Evolutionary conservation across 1,284 basidiomycete genomes (phyloP).

Genomic region (Spongiforma sp.): DNA sequence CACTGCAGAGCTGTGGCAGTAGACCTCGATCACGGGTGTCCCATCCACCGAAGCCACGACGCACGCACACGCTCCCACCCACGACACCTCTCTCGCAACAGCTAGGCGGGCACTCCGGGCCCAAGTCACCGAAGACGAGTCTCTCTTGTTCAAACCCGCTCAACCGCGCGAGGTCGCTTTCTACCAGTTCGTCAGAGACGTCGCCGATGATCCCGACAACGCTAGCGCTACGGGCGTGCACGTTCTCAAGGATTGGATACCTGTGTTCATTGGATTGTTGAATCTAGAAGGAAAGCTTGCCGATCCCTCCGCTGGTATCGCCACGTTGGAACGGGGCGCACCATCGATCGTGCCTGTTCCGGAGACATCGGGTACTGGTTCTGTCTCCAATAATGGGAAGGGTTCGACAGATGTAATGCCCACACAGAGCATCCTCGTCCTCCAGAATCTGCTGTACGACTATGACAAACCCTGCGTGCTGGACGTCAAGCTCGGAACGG

Average conservation of each 20-base stretch:
- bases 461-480: slow-evolving; percentile 87
- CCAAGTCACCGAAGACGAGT: slow-evolving; percentile 74
- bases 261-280: slow-evolving; percentile 80
- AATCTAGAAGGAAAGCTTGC: slow-evolving; percentile 66
- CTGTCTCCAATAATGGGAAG: no score
- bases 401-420: background rate
- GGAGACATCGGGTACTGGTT: no score
- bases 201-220: slow-evolving; percentile 26
- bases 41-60: slow-evolving; percentile 7
- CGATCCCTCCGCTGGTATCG: slow-evolving; percentile 5
- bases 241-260: slow-evolving; percentile 60
- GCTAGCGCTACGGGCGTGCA: slow-evolving; percentile 12
- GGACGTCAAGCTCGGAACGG: slow-evolving; percentile 92
- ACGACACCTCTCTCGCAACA: slow-evolving; percentile 60
- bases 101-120: slow-evolving; percentile 92
- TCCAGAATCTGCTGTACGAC: slow-evolving; percentile 81
- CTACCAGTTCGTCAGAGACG: slow-evolving; percentile 67
- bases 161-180: slow-evolving; percentile 78
- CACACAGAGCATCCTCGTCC: slow-evolving; percentile 76
- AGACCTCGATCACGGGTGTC: no score
- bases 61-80: slow-evolving; percentile 29
- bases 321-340: background rate
- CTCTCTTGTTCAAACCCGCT: slow-evolving; percentile 86
- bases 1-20: no score
- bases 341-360: slow-evolving; percentile 37